These are phyloP conservation scores for Cucumis variabilis DNA, from an alignment of 331 rosid species.

Conservation along the genomic window DNA sequence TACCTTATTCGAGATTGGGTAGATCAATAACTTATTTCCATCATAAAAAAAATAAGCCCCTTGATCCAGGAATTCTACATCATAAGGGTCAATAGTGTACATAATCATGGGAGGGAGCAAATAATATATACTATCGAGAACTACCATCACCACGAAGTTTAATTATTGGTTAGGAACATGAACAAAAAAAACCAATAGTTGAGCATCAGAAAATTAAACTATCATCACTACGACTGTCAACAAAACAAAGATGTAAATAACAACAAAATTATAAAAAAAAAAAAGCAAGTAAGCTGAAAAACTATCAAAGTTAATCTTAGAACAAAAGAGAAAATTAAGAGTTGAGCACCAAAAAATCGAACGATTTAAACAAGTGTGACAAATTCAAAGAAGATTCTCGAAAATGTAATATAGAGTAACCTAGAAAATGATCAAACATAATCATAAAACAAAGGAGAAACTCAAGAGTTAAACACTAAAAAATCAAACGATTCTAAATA, in stretches of 20 bases:
- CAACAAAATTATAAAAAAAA: neutral
- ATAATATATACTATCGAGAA: no score
- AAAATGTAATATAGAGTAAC: no score
- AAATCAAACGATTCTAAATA: neutral
- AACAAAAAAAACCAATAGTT: neutral
- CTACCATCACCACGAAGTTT: no score
- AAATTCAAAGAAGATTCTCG: no score
- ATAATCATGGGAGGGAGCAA: conserved; percentile 94
- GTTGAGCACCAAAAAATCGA: neutral
- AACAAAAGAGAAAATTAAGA: neutral
- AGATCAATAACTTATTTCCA: conserved; percentile 81
- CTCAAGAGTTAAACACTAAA: neutral
- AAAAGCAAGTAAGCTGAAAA: neutral
- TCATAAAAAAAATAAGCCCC: conserved; percentile 91
- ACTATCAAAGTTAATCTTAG: neutral
- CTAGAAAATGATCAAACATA: neutral
- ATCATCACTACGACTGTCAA: neutral
- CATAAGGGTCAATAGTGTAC: conserved; percentile 77
- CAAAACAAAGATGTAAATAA: neutral
- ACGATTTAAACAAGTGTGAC: neutral
- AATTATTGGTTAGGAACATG: no score
- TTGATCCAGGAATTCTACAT: conserved; percentile 69
- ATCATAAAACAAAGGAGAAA: neutral
- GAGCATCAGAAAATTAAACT: neutral
- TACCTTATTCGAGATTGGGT: conserved; percentile 85